Conservation (phyloP, 345 rosid genomes). For the Gossypium australe region DNA sequence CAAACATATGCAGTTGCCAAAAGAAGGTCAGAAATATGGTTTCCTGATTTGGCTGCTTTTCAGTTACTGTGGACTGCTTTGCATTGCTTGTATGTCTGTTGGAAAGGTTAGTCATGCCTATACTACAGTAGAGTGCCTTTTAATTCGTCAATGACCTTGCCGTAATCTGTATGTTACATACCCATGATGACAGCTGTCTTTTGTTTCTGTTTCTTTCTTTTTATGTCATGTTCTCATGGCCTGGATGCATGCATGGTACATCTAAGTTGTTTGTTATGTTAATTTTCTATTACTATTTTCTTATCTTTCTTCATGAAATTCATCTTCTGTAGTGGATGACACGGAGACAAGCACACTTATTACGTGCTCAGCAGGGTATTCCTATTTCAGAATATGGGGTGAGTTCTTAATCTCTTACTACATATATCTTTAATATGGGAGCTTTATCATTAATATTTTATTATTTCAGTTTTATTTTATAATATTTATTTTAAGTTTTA, state of each 20-base stretch:
- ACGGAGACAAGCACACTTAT: slow-evolving; percentile 72
- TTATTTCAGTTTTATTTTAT: too few relatives aligned
- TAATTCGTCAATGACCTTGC: neutral
- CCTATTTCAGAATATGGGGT: slow-evolving; percentile 96
- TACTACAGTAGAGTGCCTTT: neutral
- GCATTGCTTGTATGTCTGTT: slow-evolving; percentile 72
- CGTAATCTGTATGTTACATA: neutral
- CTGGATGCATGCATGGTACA: neutral
- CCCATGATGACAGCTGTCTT: neutral
- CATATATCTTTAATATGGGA: neutral
- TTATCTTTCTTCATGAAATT: neutral
- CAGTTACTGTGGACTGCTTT: slow-evolving; percentile 90
- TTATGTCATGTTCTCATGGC: neutral
- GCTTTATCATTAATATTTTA: too few relatives aligned
- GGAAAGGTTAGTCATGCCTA: slow-evolving; percentile 53
- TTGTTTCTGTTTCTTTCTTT: neutral
- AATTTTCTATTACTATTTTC: neutral
- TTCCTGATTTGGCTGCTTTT: slow-evolving; percentile 93
- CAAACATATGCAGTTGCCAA: slow-evolving; percentile 60
- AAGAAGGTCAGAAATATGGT: slow-evolving; percentile 95
- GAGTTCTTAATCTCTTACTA: slow-evolving; percentile 27
- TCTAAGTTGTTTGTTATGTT: neutral
- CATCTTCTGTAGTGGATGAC: slow-evolving; percentile 62
- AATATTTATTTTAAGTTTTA: too few relatives aligned
- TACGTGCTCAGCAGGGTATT: slow-evolving; percentile 96